Conservation (phyloP, 2,329 filamentous ascomycete genomes). For the Colletotrichum sp. region DNA sequence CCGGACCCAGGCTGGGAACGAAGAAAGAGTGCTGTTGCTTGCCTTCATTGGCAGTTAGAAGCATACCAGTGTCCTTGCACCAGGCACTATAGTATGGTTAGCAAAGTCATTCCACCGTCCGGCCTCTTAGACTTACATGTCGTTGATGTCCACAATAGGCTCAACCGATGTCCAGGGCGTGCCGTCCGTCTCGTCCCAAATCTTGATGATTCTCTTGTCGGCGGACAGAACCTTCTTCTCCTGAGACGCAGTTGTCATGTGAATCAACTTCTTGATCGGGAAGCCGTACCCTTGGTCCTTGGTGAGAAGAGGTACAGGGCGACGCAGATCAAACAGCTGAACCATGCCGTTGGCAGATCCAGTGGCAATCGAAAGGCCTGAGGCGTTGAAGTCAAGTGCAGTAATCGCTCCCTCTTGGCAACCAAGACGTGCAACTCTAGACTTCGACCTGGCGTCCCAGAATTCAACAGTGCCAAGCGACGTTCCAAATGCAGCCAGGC, state of each 20-base stretch:
- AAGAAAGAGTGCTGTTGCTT: slow-evolving; percentile 95
- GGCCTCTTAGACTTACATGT: slow-evolving; percentile 54
- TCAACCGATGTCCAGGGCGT: slow-evolving; percentile 95
- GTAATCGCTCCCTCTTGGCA: slow-evolving; percentile 78
- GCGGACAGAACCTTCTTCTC: slow-evolving; percentile 89
- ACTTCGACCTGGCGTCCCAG: slow-evolving; percentile 89
- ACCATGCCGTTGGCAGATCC: slow-evolving; percentile 89
- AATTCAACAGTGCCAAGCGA: slow-evolving; percentile 96
- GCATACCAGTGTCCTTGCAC: slow-evolving; percentile 91
- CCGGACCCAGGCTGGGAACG: slow-evolving; percentile 89
- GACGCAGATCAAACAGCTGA: slow-evolving; percentile 90
- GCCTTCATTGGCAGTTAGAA: slow-evolving; percentile 96
- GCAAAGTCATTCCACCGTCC: neutral
- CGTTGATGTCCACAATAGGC: slow-evolving; percentile 92
- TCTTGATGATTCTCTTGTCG: slow-evolving; percentile 96
- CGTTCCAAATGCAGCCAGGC: slow-evolving; percentile 90
- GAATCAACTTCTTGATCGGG: slow-evolving; percentile 83
- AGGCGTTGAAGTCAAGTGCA: slow-evolving; percentile 83
- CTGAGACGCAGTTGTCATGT: slow-evolving; percentile 73
- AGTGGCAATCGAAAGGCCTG: slow-evolving; percentile 83
- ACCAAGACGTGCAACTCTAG: slow-evolving; percentile 78
- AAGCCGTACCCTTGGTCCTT: slow-evolving; percentile 98
- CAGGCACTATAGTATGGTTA: slow-evolving; percentile 59
- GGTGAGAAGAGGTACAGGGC: slow-evolving; percentile 81
- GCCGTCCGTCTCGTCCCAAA: slow-evolving; percentile 87